A percentile compares a stretch with the other conserved stretches of the same genome.
Evolutionary conservation across 1,139 yeast genomes (phyloP).

Genomic region (Taiozyma sp.): DNA sequence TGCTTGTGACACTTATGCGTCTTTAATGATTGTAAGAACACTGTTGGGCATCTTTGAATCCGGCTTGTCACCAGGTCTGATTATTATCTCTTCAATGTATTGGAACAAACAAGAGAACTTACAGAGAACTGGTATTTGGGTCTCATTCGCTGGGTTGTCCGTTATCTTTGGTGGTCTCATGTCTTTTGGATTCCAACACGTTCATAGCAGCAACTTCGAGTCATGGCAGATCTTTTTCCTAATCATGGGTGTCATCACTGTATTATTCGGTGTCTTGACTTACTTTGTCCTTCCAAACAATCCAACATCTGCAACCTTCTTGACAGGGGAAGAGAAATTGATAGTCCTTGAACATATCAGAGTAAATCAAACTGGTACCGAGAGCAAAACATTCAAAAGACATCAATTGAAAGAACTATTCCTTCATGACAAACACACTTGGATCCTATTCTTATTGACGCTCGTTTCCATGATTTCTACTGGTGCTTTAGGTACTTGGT

Average conservation of each 20-base stretch:
- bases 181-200: conserved; percentile 39
- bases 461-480: conserved; percentile 36
- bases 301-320: conserved; percentile 45
- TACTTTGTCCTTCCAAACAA: conserved; percentile 42
- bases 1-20: conserved; percentile 38
- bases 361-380: conserved; percentile 45
- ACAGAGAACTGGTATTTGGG: conserved; percentile 43
- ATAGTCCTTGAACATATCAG: conserved; percentile 44
- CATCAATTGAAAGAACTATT: conserved; percentile 43
- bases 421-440: conserved; percentile 39
- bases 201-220: conserved; percentile 20
- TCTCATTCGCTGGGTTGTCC: conserved; percentile 46
- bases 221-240: conserved; percentile 44
- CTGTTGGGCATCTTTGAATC: conserved; percentile 49
- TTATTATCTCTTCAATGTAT: conserved; percentile 47
- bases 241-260: conserved; percentile 39
- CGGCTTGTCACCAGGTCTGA: conserved; percentile 47
- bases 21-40: conserved; percentile 40
- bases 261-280: conserved; percentile 42
- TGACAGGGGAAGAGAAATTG: conserved; percentile 44
- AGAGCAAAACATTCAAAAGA: conserved; percentile 45
- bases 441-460: conserved; percentile 34
- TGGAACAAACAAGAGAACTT: conserved; percentile 42
- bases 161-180: conserved; percentile 42
- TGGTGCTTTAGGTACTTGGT: conserved; percentile 40